A percentile compares a stretch with the other conserved stretches of the same genome.
Evolutionary conservation across 192 early-diverging fungal species (phyloP).

Genomic region (Chytriomyces sp.): DNA sequence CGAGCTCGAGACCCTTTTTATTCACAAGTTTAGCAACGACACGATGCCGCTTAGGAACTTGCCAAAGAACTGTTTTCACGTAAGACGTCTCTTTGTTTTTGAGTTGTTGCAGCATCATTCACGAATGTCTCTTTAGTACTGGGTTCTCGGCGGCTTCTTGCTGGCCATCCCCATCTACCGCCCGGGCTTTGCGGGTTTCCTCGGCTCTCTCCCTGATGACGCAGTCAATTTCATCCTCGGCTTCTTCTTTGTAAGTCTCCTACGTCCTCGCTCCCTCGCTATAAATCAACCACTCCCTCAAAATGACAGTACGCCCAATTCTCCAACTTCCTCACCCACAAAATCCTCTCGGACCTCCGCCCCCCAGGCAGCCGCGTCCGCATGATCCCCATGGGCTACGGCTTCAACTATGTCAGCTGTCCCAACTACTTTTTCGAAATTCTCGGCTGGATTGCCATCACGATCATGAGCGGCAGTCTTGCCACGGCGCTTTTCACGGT

Average conservation of each 20-base stretch:
- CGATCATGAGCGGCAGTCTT: slow-evolving; percentile 70
- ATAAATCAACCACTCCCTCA: not conserved
- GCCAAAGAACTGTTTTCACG: slow-evolving; percentile 91
- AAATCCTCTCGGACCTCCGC: slow-evolving; percentile 86
- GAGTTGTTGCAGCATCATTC: not conserved
- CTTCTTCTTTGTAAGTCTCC: slow-evolving; percentile 60
- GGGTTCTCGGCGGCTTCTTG: slow-evolving; percentile 81
- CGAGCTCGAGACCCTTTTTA: slow-evolving; percentile 88
- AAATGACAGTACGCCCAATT: slow-evolving; percentile 70
- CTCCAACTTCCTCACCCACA: slow-evolving; percentile 82
- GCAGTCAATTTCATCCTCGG: slow-evolving; percentile 47
- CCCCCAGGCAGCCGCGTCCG: slow-evolving; percentile 84
- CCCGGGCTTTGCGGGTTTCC: slow-evolving; percentile 66
- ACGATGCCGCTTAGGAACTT: slow-evolving; percentile 96
- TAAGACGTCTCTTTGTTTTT: slow-evolving; percentile 1
- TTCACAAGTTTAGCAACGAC: slow-evolving; percentile 90
- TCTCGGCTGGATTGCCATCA: slow-evolving; percentile 73
- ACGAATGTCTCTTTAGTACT: slow-evolving; percentile 58
- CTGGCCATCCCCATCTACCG: slow-evolving; percentile 88
- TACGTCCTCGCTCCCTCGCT: not conserved
- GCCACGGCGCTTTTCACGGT: slow-evolving; percentile 50
- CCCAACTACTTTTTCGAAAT: slow-evolving; percentile 9
- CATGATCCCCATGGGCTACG: slow-evolving; percentile 89
- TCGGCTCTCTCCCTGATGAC: slow-evolving; percentile 45
- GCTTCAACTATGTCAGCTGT: slow-evolving; percentile 74